Conservation (phyloP, 2,329 filamentous ascomycete genomes). For the Lizonia empirigonia region DNA sequence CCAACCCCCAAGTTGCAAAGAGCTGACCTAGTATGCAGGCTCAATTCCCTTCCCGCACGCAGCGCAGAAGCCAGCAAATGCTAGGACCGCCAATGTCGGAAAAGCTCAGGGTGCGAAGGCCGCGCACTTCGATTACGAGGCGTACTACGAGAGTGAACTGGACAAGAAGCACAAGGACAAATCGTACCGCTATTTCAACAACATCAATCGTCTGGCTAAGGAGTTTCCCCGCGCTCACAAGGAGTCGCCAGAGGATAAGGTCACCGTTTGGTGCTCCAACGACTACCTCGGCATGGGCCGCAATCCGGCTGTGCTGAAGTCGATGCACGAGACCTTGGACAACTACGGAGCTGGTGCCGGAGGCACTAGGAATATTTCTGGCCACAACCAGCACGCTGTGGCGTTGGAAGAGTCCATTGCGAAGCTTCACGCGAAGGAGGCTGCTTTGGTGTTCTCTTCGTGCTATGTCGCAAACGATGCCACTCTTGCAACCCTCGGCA, state of each 20-base stretch:
- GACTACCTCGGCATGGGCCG: constrained; percentile 98
- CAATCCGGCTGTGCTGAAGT: constrained; percentile 82
- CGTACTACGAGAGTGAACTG: constrained; percentile 84
- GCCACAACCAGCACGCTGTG: constrained; percentile 94
- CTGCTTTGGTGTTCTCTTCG: constrained; percentile 91
- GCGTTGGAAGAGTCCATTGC: constrained; percentile 81
- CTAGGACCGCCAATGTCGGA: constrained; percentile 40
- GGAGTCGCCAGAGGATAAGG: constrained; percentile 77
- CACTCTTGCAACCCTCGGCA: constrained; percentile 93
- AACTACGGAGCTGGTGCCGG: constrained; percentile 94
- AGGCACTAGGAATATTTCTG: constrained; percentile 96
- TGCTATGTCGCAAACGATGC: constrained; percentile 99
- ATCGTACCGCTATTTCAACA: constrained; percentile 99
- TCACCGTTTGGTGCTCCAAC: constrained; percentile 99
- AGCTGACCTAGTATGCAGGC: constrained; percentile 22
- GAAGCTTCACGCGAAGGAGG: constrained; percentile 88
- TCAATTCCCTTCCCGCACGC: constrained; percentile 37
- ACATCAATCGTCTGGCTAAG: constrained; percentile 97
- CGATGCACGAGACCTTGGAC: constrained; percentile 94
- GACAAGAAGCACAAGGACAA: constrained; percentile 99
- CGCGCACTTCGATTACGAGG: constrained; percentile 84
- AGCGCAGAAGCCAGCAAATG: constrained; percentile 32
- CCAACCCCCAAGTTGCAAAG: neutral
- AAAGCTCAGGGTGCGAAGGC: constrained; percentile 56
- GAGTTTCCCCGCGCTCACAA: constrained; percentile 96